Evolutionary conservation across 2,329 filamentous ascomycete genomes (phyloP), one percentile per base, ranked within the genome.

Genomic region (Trichoderma koningiopsis): DNA sequence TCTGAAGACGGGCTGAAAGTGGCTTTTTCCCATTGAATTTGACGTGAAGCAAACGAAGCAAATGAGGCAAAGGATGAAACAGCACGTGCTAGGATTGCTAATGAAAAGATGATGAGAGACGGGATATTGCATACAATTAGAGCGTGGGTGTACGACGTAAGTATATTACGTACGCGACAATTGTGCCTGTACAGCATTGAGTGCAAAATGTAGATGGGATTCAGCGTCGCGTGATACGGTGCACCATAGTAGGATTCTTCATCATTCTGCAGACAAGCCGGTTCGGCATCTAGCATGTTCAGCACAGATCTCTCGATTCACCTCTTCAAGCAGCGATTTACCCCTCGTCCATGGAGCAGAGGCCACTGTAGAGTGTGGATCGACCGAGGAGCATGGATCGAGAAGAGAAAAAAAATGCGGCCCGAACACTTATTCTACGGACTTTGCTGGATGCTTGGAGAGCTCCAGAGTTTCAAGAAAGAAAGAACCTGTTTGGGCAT

Each of bases 31-130:
- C 4, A 40, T 59, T 24, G 11, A 13, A 13, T 4, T 24, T 24
- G n/a, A 49, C 47, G 11, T 55, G 24, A n/a, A n/a, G n/a, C n/a
- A n/a, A n/a, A n/a, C n/a, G n/a, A 52, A 29, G 61, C 33, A 13
- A 27, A 19, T 52, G 19, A 35, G n/a, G 43, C 22, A 49, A 37
- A 56, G 29, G 27, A 11, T 37, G 61, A 64, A 52, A 64, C 61
- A 64, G 61, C 22, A 52, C 61, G 56, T 64, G 61, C 49, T 31
- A 40, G n/a, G 52, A 14, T 64, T 56, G 52, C 52, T 56, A 56
- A 64, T 64, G 31, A 64, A 22, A 43, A 43, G 35, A 24, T 56
- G 60, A 6, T 63, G 60, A 33, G 14, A 63, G 47, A 63, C 47
- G 22, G 29, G 33, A 37, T 63, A 37, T 5, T 19, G 0, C 16